Evolutionary conservation across 345 rosid genomes (phyloP), one percentile per base, ranked within the genome.

Genomic region (Cardamine occulta): DNA sequence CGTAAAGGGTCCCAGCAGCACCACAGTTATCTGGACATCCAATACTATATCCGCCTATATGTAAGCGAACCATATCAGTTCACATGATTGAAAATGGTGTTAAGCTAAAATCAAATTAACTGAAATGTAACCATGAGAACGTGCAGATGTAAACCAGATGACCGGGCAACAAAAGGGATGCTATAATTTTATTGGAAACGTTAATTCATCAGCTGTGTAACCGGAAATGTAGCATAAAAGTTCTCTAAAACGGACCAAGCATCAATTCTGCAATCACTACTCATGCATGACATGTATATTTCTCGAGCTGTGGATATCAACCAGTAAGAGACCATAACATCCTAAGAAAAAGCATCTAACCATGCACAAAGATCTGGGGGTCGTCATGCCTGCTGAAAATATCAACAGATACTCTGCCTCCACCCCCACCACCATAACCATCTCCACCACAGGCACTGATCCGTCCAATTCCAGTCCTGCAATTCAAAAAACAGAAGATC

Each of bases 341-440:
- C 52, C 34, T 37, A 68, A 21, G 56, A 18, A 69, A 57, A 55
- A 78, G 69, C 60, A 61, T 52, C 89, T 85, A 80, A 95, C 99
- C 99, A 81, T 95, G 97, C 37, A 87, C 97, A 81, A 74, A 88
- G 74, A 95, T 86, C 74, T 74, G 83, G 31, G 97, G 99, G 49
- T 88, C 92, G 78, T 88, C 95, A 70, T 92, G 99, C 85, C 99
- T 84, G 82, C 99, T 94, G 78, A 87, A 94, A 79, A 94, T 73
- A 73, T 94, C 83, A 35, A 94, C 93, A 34, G 99, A 80, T 80
- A 92, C 84, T 88, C 99, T 90, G 68, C 99, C 99, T 60, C 99
- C 99, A 44, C 99, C 97, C 21, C 99, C 99, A 72, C 97, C 99
- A 59, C 83, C 97, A 82, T 84, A 92, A 76, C 99, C 99, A 83